Evolutionary conservation across 108 stramenopile species (phyloP), one percentile per base, ranked within the genome.

Genomic region (Ochromonas danica): DNA sequence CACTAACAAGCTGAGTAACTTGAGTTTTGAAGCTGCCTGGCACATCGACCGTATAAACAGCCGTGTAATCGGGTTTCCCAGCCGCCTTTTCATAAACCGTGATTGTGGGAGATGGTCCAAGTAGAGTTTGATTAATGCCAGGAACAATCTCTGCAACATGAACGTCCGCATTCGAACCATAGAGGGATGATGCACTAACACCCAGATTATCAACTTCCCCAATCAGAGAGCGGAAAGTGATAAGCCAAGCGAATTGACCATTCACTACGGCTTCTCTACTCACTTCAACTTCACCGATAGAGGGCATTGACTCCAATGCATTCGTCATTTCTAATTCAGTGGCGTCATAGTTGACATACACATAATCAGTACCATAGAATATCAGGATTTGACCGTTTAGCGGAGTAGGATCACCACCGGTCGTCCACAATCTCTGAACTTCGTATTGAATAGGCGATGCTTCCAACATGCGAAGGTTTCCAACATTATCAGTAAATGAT

Each of bases 401-500:
- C 1, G 92, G 92, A 3, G 92, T 93, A 0, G 92, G 92, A 40
- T 87, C 80, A 1, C 93, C 93, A 25, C 93, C 93, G 0, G 61
- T 40, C 39, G 87, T 88, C 42, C 78, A 51, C 35, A 94, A 77
- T 1, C 70, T 70, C 81, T 93, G 92, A 0, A 88, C 74, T 62
- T 91, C 88, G 67, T 85, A 90, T 62, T 83, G 51, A 40, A 88
- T 71, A 43, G 85, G 78, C 62, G 82, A 27, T 3, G 91, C 90
- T 38, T 72, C 61, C 42, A 93, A 39, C 43, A 70, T 72, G 0
- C 85, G 89, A 6, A 94, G 86, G 81, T 92, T 90, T 3, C 93
- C 93, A 35, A 89, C 78, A 77, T 87, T 86, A 30, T 86, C 84
- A 0, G 85, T 88, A 77, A 94, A 94, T 17, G 93, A 91, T 27